Percentiles rank a stretch among this genome's conserved stretches.
Conservation (phyloP, 1,284 basidiomycete species). For the Fistulinella cinereoalba region DNA sequence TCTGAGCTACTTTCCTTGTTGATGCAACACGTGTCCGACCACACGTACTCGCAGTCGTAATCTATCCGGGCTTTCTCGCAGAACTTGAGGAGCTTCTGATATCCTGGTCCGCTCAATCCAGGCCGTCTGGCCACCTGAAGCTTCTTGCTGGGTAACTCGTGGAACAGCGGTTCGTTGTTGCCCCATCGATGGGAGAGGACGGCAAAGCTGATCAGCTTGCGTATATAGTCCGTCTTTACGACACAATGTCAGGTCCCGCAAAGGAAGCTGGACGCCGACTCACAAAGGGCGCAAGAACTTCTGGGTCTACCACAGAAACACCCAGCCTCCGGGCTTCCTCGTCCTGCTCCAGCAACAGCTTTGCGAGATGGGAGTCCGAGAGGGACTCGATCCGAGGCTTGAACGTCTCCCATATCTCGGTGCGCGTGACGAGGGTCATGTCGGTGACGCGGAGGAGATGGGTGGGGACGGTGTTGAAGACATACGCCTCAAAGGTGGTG, state of each 20-base stretch:
- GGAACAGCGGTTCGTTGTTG: slow-evolving; percentile 16
- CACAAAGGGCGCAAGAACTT: slow-evolving; percentile 22
- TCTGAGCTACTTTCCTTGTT: slow-evolving; percentile 28
- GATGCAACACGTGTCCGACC: slow-evolving; percentile 32
- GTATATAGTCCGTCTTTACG: slow-evolving; percentile 21
- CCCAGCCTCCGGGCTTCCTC: slow-evolving; percentile 25
- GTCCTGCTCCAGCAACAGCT: slow-evolving; percentile 24
- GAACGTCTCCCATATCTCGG: slow-evolving; percentile 23
- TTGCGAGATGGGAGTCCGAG: slow-evolving; percentile 23
- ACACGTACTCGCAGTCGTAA: slow-evolving; percentile 28
- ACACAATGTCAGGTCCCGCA: slow-evolving; percentile 1
- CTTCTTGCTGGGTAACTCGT: slow-evolving; percentile 19
- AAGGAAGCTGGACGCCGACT: background rate
- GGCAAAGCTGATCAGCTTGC: slow-evolving; percentile 21
- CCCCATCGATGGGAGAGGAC: slow-evolving; percentile 25
- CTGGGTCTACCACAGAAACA: slow-evolving; percentile 24
- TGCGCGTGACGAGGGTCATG: slow-evolving; percentile 23
- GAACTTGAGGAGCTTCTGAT: slow-evolving; percentile 25
- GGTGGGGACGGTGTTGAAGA: slow-evolving; percentile 26
- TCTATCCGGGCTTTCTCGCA: slow-evolving; percentile 26
- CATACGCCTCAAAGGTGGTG: slow-evolving; percentile 22
- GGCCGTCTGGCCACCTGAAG: slow-evolving; percentile 14
- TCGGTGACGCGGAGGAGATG: slow-evolving; percentile 21
- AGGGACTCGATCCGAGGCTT: slow-evolving; percentile 22
- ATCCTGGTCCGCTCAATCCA: slow-evolving; percentile 22